phyloP scores from a whole-genome alignment of 306 rosid species.

The Prunus salicina region DNA sequence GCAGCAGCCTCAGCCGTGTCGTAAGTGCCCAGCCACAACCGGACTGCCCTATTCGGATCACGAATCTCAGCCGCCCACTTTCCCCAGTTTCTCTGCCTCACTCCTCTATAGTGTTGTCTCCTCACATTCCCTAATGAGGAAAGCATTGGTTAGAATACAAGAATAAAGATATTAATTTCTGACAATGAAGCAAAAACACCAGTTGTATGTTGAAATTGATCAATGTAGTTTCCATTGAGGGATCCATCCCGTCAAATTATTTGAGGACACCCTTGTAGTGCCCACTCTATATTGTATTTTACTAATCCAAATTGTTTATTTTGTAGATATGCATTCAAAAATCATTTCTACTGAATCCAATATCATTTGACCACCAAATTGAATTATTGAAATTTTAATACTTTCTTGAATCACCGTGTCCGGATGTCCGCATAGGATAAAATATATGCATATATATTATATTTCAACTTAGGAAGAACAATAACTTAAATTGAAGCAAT shows the following conservation, averaged over 20 bases:
- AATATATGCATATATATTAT: neutral
- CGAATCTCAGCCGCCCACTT: slow-evolving; percentile 95
- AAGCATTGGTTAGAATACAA: too few relatives aligned
- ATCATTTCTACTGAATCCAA: too few relatives aligned
- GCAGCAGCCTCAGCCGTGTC: slow-evolving; percentile 88
- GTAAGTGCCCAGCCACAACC: slow-evolving; percentile 91
- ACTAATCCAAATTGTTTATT: too few relatives aligned
- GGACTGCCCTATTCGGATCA: slow-evolving; percentile 71
- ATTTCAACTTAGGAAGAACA: neutral
- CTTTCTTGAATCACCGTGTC: too few relatives aligned
- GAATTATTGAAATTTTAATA: too few relatives aligned
- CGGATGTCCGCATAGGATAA: too few relatives aligned
- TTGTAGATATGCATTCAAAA: too few relatives aligned
- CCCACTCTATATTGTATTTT: too few relatives aligned
- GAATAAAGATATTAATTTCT: neutral
- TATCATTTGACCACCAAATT: too few relatives aligned
- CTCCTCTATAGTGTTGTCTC: slow-evolving; percentile 84
- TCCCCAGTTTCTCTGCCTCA: slow-evolving; percentile 92
- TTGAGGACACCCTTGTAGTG: too few relatives aligned
- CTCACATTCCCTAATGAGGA: slow-evolving; percentile 26
- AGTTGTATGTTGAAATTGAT: neutral
- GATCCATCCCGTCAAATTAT: neutral
- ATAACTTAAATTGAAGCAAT: neutral
- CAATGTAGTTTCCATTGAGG: neutral
- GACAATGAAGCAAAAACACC: neutral